Conservation (phyloP, 257 asterid species). For the Leonotis leonurus region DNA sequence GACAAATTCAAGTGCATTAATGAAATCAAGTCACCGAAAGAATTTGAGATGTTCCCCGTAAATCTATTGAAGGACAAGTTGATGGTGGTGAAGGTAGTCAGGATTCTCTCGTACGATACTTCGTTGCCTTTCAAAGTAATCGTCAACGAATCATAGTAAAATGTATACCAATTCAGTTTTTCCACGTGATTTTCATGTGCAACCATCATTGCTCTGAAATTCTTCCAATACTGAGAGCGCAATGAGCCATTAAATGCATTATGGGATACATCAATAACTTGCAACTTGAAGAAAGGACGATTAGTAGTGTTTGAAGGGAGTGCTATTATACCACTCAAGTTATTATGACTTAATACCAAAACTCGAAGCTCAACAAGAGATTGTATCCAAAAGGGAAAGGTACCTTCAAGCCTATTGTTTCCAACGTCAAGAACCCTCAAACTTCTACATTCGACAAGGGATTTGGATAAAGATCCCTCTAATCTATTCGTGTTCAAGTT, state of each 20-base stretch:
- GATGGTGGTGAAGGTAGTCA: background rate
- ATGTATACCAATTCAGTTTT: background rate
- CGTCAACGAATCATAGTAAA: background rate
- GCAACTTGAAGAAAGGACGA: constrained; percentile 17
- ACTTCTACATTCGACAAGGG: constrained; percentile 14
- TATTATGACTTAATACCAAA: constrained; percentile 17
- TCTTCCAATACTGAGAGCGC: background rate
- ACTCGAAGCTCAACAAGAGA: constrained; percentile 21
- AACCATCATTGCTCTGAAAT: constrained; percentile 17
- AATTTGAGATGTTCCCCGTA: too few species aligned
- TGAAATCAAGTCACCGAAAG: too few species aligned
- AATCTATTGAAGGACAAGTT: background rate
- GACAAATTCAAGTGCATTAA: too few species aligned
- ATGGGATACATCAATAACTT: constrained; percentile 15
- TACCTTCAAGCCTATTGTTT: constrained; percentile 18
- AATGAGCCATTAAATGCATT: constrained; percentile 21
- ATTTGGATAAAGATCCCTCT: background rate
- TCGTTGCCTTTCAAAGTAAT: background rate
- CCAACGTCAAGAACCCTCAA: constrained; percentile 10
- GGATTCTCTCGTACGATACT: background rate
- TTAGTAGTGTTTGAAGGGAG: background rate
- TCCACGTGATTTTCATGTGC: background rate
- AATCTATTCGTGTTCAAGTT: background rate
- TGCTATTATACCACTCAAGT: constrained; percentile 4
- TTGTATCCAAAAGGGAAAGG: constrained; percentile 26